phyloP scores from a whole-genome alignment of 805 yeast species.

The Suhomyces vadensis region DNA sequence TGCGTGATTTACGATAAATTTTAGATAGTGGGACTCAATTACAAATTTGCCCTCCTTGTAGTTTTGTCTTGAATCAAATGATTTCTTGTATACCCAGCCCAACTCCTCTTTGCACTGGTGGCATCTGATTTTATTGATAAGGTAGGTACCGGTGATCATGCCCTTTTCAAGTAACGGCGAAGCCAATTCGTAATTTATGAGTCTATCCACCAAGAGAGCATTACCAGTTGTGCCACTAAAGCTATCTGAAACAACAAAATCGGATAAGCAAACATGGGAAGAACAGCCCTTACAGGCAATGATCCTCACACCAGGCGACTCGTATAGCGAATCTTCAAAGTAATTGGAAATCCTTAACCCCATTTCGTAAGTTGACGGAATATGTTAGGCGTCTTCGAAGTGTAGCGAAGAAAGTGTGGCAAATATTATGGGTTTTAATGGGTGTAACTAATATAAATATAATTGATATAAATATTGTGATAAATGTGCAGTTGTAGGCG shows the following conservation, averaged over 20 bases:
- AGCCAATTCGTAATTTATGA: conserved; percentile 36
- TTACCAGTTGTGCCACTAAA: conserved; percentile 43
- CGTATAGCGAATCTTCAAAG: conserved; percentile 39
- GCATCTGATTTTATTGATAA: conserved; percentile 38
- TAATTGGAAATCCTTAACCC: conserved; percentile 43
- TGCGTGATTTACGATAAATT: conserved; percentile 36
- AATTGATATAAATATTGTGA: neutral
- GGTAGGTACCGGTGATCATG: conserved; percentile 43
- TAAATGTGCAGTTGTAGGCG: neutral
- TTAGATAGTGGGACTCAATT: conserved; percentile 39
- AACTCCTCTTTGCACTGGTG: conserved; percentile 37
- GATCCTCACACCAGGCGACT: conserved; percentile 36
- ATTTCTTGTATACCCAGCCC: conserved; percentile 45
- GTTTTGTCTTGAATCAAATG: conserved; percentile 34
- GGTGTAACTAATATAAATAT: no score
- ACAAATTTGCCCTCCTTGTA: conserved; percentile 49
- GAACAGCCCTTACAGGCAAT: conserved; percentile 43
- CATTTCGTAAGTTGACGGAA: conserved; percentile 25
- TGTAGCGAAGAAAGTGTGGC: no score
- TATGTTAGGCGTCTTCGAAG: no score
- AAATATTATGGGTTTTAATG: neutral
- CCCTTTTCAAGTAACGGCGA: conserved; percentile 29
- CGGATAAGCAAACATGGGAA: conserved; percentile 41
- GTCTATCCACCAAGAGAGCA: conserved; percentile 41
- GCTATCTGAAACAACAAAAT: conserved; percentile 37